phyloP scores from a whole-genome alignment of 176 grass and related monocot genomes.

The Poa annua region DNA sequence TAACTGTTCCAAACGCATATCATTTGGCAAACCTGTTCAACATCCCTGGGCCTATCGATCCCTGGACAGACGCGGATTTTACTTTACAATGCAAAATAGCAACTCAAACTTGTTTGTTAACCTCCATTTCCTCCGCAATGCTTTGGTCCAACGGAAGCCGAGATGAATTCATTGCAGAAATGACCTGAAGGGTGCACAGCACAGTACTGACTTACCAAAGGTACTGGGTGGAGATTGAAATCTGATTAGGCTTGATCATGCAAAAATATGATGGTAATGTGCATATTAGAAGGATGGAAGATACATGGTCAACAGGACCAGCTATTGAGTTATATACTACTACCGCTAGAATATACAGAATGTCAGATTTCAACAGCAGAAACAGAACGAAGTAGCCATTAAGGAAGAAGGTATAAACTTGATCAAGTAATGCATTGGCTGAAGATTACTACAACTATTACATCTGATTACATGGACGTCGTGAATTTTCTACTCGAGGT shows the following conservation, averaged over 20 bases:
- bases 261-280: too few relatives aligned
- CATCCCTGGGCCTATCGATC: neutral
- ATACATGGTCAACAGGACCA: neutral
- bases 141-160: neutral
- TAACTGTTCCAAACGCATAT: neutral
- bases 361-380: neutral
- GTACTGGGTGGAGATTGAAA: too few relatives aligned
- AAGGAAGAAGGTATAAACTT: neutral
- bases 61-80: neutral
- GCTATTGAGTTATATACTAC: neutral
- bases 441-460: slow-evolving; percentile 40
- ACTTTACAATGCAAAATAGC: neutral
- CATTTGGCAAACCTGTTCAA: neutral
- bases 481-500: slow-evolving; percentile 27
- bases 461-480: slow-evolving; percentile 56
- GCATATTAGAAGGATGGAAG: too few relatives aligned
- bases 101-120: neutral
- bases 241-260: too few relatives aligned
- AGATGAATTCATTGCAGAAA: too few relatives aligned
- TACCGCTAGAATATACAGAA: neutral
- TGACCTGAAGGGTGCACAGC: too few relatives aligned
- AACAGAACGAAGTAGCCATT: neutral
- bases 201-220: too few relatives aligned
- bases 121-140: neutral
- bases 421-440: slow-evolving; percentile 17